Conservation (phyloP, 1,139 yeast species). For the Candida smagusa region DNA sequence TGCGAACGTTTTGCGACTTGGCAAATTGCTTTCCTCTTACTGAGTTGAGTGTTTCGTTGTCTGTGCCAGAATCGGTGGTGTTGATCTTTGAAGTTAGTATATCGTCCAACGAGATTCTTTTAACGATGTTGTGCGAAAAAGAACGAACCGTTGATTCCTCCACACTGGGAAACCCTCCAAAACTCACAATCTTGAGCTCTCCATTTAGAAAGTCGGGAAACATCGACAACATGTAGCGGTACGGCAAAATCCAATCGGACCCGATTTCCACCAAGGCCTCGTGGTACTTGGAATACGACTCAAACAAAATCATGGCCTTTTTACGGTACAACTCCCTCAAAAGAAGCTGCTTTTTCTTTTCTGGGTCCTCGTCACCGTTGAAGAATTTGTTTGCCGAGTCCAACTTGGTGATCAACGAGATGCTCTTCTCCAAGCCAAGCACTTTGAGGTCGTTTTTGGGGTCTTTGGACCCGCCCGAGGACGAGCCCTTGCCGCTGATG, state of each 20-base stretch:
- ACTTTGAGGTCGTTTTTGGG: conserved; percentile 29
- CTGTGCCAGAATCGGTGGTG: conserved; percentile 30
- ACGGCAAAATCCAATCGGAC: conserved; percentile 42
- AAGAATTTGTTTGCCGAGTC: conserved; percentile 25
- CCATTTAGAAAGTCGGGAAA: conserved; percentile 43
- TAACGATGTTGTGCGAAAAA: conserved; percentile 14
- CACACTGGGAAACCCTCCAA: conserved; percentile 9
- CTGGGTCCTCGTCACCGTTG: conserved; percentile 12
- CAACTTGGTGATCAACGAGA: conserved; percentile 27
- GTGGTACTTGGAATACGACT: conserved; percentile 33
- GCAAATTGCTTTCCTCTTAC: conserved; percentile 8
- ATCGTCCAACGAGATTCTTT: conserved; percentile 22
- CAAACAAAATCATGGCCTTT: conserved; percentile 34
- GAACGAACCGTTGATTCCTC: conserved; percentile 14
- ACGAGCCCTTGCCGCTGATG: conserved; percentile 20
- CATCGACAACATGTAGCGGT: conserved; percentile 30
- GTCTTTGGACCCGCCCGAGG: conserved; percentile 20
- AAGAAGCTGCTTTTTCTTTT: conserved; percentile 29
- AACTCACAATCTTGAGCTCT: conserved; percentile 11
- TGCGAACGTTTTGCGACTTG: conserved; percentile 23
- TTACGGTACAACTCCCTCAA: conserved; percentile 32
- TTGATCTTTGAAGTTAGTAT: conserved; percentile 17
- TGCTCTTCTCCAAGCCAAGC: conserved; percentile 37
- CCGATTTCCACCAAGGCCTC: conserved; percentile 42
- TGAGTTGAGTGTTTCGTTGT: conserved; percentile 13